Conservation (phyloP, 2,329 filamentous ascomycete species). For the Aspergillus brasiliensis region DNA sequence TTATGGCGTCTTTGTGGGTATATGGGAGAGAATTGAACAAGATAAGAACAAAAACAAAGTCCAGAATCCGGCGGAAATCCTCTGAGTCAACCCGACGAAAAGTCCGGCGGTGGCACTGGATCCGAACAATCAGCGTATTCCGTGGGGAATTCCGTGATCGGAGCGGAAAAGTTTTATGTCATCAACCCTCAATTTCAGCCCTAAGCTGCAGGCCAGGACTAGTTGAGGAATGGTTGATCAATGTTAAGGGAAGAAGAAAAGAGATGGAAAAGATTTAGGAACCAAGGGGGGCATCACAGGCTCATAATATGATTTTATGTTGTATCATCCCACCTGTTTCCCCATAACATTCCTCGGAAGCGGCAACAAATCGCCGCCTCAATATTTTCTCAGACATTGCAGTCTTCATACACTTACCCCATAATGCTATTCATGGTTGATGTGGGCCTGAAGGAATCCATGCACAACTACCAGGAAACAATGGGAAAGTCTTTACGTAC, state of each 20-base stretch:
- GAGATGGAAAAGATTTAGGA: background rate
- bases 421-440: background rate
- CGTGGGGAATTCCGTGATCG: constrained; percentile 33
- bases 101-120: constrained; percentile 3
- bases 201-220: constrained; percentile 15
- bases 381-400: background rate
- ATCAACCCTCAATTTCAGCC: constrained; percentile 33
- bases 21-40: background rate
- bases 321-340: background rate
- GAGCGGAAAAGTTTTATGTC: constrained; percentile 34
- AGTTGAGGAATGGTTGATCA: background rate
- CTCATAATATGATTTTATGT: background rate
- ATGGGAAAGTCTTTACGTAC: background rate
- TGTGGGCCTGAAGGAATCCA: background rate
- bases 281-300: background rate
- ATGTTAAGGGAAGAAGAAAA: background rate
- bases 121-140: constrained; percentile 28
- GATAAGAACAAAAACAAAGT: constrained; percentile 10
- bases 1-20: constrained; percentile 16
- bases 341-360: background rate
- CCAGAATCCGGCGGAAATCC: background rate
- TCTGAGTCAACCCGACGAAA: background rate
- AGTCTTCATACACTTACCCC: background rate
- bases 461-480: background rate
- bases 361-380: background rate